These are phyloP conservation scores for Cyclanthera cordifolia DNA, from an alignment of 306 rosid species.

Conservation along the genomic window DNA sequence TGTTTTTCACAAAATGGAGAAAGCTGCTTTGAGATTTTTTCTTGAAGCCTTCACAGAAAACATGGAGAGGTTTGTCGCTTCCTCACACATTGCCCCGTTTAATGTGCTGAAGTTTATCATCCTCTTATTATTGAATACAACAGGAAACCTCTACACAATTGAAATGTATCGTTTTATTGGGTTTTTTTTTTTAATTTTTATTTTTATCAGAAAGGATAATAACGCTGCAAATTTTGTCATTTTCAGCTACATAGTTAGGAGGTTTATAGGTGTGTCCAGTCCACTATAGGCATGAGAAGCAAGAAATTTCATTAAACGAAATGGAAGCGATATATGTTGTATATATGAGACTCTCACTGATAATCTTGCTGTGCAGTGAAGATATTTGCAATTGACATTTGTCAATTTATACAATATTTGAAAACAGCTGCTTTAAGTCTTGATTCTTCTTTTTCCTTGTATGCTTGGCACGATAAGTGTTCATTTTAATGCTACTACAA, in stretches of 20 bases:
- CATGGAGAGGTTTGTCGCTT: background rate
- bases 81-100: background rate
- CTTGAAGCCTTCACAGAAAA: background rate
- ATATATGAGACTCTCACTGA: slow-evolving; percentile 1
- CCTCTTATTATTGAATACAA: slow-evolving; percentile 2
- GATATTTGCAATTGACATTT: background rate
- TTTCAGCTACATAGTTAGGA: slow-evolving; percentile 10
- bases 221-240: slow-evolving; percentile 4
- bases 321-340: slow-evolving; percentile 8
- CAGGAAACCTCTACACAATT: background rate
- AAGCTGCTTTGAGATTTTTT: background rate
- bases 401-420: background rate
- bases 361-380: background rate
- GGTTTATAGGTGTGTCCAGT: slow-evolving; percentile 1
- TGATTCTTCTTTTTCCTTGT: background rate
- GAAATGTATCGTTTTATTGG: background rate
- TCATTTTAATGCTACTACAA: background rate
- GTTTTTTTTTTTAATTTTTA: slow-evolving; percentile 2
- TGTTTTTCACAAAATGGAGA: background rate
- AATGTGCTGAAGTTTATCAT: background rate
- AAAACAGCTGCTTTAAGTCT: background rate
- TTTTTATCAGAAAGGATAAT: background rate
- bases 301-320: background rate
- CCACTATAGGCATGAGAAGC: slow-evolving; percentile 10
- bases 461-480: background rate